Evolutionary conservation across 2,329 filamentous ascomycete species (phyloP), one percentile per base, ranked within the genome.

Genomic region (Chalaropsis ovoidea): DNA sequence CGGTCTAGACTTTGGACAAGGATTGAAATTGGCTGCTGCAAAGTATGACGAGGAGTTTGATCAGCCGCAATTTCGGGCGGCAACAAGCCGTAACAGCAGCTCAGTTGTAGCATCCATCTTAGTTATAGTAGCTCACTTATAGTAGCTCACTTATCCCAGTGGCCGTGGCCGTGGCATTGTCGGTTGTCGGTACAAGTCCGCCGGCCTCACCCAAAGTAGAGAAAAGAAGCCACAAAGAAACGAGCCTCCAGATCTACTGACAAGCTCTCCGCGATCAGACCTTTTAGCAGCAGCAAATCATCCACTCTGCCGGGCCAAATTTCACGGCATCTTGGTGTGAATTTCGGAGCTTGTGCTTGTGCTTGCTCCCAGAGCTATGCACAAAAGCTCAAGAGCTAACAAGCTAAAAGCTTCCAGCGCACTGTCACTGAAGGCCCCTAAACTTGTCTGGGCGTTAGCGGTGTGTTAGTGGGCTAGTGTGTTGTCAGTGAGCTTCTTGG

Each of bases 1-100:
- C 31, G 52, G 27, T 58, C 52, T 39, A 58, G 52, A 58, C 52
- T 58, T 17, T 58, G 13, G 27, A 39, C 52, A 58, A 58, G 52
- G 52, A 11, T 58, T 58, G 13, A 35, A 58, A 58, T 58, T 58
- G 31, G 17, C 27, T 35, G 52, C 24, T 58, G 52, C 27, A 58
- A n/a, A 58, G n/a, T 58, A 13, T 35, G 17, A 58, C 52, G 15
- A 27, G 43, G 43, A 8, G n/a, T 58, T 17, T n/a, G 17, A 35
- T 58, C 52, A 58, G 52, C 27, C 17, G 52, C 52, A 58, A 58
- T 39, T 58, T 58, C 52, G 35, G 52, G 27, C 52, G 6, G 27
- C 52, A n/a, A 7, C 13, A 58, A n/a, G n/a, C n/a, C n/a, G n/a
- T n/a, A n/a, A n/a, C n/a, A n/a, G n/a, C n/a, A n/a, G n/a, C n/a